A percentile compares a stretch with the other conserved stretches of the same genome.
phyloP scores from a whole-genome alignment of 306 rosid genomes.

The Prunus davidiana region DNA sequence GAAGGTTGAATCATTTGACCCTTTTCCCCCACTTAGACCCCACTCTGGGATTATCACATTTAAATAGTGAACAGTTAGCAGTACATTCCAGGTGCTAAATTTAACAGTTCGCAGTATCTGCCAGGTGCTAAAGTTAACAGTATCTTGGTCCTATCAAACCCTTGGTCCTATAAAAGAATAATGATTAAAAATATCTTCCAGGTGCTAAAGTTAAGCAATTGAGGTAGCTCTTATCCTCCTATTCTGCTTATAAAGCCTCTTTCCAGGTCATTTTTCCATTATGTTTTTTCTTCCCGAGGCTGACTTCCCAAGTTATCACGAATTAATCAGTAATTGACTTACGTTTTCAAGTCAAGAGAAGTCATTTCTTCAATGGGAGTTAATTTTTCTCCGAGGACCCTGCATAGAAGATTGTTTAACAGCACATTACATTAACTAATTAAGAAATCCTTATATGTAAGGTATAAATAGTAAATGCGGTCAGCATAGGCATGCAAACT shows the following conservation, averaged over 20 bases:
- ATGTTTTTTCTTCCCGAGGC: neutral
- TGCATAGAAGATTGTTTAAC: slow-evolving; percentile 31
- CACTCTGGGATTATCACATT: neutral
- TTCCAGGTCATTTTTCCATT: neutral
- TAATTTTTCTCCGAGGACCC: slow-evolving; percentile 66
- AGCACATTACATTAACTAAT: slow-evolving; percentile 3
- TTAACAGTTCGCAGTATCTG: neutral
- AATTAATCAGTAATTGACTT: slow-evolving; percentile 32
- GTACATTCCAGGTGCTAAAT: neutral
- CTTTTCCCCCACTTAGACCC: neutral
- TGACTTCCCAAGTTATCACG: slow-evolving; percentile 6
- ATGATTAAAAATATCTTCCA: neutral
- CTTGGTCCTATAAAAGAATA: neutral
- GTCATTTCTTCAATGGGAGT: slow-evolving; percentile 72
- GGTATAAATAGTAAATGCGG: neutral
- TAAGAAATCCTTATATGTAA: neutral
- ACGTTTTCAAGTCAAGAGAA: slow-evolving; percentile 91
- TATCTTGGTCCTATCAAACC: neutral
- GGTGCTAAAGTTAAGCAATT: neutral
- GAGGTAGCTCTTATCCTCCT: neutral
- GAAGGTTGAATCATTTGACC: slow-evolving; percentile 6
- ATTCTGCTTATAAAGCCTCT: no score
- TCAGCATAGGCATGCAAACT: slow-evolving; percentile 11
- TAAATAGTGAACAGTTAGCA: neutral
- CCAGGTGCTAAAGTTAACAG: neutral